Percentiles rank a stretch among this genome's conserved stretches.
These are phyloP conservation scores for Chalciporus piperatoides DNA, from an alignment of 1,284 basidiomycete genomes.

Conservation along the genomic window DNA sequence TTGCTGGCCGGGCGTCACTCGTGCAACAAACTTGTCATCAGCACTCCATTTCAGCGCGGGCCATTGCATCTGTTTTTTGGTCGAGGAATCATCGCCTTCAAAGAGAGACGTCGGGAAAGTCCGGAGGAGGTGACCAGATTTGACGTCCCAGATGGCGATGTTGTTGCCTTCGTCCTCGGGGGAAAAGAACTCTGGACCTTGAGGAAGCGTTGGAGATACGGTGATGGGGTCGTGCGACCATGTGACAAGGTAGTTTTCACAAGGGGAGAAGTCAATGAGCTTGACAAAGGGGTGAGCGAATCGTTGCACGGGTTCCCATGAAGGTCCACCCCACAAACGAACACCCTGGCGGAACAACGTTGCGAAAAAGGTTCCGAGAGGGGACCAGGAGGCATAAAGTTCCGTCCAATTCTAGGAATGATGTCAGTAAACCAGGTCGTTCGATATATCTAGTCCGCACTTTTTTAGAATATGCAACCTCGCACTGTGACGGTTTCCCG, in stretches of 20 bases:
- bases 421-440: constrained; percentile 7
- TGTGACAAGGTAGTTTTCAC: constrained; percentile 96
- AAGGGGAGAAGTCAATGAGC: constrained; percentile 96
- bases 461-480: constrained; percentile 72
- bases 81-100: constrained; percentile 54
- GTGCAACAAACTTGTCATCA: constrained; percentile 90
- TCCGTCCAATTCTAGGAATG: constrained; percentile 85
- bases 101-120: constrained; percentile 78
- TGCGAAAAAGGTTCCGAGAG: constrained; percentile 89
- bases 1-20: constrained; percentile 84
- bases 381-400: constrained; percentile 97
- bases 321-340: constrained; percentile 91
- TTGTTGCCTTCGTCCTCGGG: constrained; percentile 97
- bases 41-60: constrained; percentile 97
- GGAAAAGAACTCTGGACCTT: constrained; percentile 85
- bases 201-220: constrained; percentile 77
- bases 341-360: constrained; percentile 96
- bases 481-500: constrained; percentile 84
- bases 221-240: constrained; percentile 97
- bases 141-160: constrained; percentile 97
- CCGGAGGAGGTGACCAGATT: constrained; percentile 87
- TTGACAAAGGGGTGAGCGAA: constrained; percentile 96
- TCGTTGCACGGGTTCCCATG: constrained; percentile 83
- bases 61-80: constrained; percentile 87
- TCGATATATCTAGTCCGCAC: constrained; percentile 40